Evolutionary conservation across 495 filamentous ascomycete genomes (phyloP), one percentile per base, ranked within the genome.

Genomic region (Penicillium atrosanguineum): DNA sequence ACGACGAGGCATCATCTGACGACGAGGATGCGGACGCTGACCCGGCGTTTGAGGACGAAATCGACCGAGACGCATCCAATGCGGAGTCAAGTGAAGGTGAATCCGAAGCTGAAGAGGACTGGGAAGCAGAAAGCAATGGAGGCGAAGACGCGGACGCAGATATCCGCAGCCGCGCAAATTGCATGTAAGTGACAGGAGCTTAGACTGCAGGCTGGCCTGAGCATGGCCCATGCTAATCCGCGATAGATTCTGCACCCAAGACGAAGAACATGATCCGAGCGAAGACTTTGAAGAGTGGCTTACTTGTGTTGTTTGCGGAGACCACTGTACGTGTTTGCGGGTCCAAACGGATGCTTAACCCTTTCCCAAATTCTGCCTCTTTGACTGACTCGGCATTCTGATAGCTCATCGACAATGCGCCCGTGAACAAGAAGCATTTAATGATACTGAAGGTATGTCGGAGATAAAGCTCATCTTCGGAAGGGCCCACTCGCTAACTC

Each of bases 391-490:
- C 60, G 63, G 64, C 56, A 56, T 54, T 51, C 56, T 60, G 55
- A 63, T 51, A 77, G 93, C 93, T 52, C 93, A 97, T 79, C 85
- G 88, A 62, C 89, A 97, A 83, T 97, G 93, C 72, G 94, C 92
- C 53, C 86, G 90, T 57, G 83, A 87, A 64, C 84, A 84, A 61
- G 84, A 85, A 48, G 86, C 88, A 39, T 75, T 95, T 60, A 78
- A 79, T 45, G 74, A 84, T 52, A 79, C 81, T 50, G 85, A 88
- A 68, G 85, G 88, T 90, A 78, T 57, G 77, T 72, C 39, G 44
- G 25, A 34, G 20, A 9, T 36, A 8, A 51, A 42, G 31, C 3
- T 38, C 14, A 20, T 55, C 31, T 39, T 18, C 26, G 19, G 34
- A 26, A 20, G 23, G 50, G 15, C 18, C 48, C 52, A 56, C 50